phyloP scores from a whole-genome alignment of 169 alveolate genomes.

The Perkinsus marinus region DNA sequence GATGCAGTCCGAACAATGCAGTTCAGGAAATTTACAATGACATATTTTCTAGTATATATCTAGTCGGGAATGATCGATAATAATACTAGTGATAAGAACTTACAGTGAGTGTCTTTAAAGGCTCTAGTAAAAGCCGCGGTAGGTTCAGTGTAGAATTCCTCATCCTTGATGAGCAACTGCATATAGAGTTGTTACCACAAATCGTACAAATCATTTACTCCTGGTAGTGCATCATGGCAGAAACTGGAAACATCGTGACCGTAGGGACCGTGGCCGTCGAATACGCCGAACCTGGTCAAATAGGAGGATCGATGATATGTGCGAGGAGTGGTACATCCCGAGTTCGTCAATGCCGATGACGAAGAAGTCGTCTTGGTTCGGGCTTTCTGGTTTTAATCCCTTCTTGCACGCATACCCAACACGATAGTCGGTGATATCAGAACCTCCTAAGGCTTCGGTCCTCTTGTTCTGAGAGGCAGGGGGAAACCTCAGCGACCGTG shows the following conservation, averaged over 20 bases:
- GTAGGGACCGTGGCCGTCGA: slow-evolving; percentile 76
- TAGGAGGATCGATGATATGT: too few species aligned
- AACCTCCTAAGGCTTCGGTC: too few species aligned
- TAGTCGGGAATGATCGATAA: too few species aligned
- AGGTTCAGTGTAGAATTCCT: background rate
- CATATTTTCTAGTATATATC: too few species aligned
- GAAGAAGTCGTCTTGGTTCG: slow-evolving; percentile 66
- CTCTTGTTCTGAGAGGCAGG: too few species aligned
- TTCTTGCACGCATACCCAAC: slow-evolving; percentile 57
- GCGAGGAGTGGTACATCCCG: background rate
- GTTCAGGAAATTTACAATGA: too few species aligned
- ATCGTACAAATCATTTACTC: background rate
- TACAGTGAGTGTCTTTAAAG: too few species aligned
- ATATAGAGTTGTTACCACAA: background rate
- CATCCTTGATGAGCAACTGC: background rate
- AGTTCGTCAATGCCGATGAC: background rate
- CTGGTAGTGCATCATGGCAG: slow-evolving; percentile 54
- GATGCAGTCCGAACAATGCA: background rate
- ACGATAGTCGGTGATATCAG: slow-evolving; percentile 17
- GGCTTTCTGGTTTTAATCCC: slow-evolving; percentile 70
- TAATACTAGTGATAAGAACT: too few species aligned
- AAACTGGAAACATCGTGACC: slow-evolving; percentile 67
- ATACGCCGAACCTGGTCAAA: slow-evolving; percentile 50
- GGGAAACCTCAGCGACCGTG: too few species aligned
- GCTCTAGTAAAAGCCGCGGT: background rate